A percentile compares a stretch with the other conserved stretches of the same genome.
These are phyloP conservation scores for Blastocystis sp. DNA, from an alignment of 352 stramenopile genomes.

Conservation along the genomic window DNA sequence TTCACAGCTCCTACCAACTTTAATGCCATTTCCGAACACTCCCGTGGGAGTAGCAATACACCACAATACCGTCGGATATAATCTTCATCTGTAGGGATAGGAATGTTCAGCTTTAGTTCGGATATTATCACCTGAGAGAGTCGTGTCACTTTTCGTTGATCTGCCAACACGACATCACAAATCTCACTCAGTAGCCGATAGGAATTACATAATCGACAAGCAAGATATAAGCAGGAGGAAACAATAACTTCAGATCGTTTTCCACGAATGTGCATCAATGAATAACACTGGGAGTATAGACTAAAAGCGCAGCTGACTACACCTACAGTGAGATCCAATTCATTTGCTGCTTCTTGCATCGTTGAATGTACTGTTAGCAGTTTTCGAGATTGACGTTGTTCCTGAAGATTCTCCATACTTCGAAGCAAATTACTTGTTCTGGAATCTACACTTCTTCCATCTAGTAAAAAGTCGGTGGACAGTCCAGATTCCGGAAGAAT, in stretches of 20 bases:
- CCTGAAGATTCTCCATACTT: background rate
- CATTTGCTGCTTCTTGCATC: constrained; percentile 30
- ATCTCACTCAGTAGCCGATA: constrained; percentile 57
- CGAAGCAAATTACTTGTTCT: background rate
- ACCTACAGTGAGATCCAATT: background rate
- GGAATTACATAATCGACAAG: background rate
- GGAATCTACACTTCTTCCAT: constrained; percentile 1
- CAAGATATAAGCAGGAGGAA: constrained; percentile 43
- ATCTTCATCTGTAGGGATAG: constrained; percentile 3
- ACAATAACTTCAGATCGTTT: constrained; percentile 55
- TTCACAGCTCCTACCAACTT: background rate
- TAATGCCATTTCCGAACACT: background rate
- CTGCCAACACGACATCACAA: background rate
- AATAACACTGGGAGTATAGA: constrained; percentile 39
- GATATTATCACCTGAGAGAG: constrained; percentile 50
- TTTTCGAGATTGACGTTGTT: background rate
- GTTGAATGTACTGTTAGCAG: constrained; percentile 1
- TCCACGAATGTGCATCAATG: constrained; percentile 58
- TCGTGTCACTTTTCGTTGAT: constrained; percentile 21
- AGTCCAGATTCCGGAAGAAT: background rate
- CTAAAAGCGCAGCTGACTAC: constrained; percentile 44
- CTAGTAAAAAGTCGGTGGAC: constrained; percentile 45
- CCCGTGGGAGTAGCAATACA: background rate
- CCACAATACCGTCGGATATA: constrained; percentile 45
- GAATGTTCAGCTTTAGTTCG: constrained; percentile 35